Percentiles rank a stretch among this genome's conserved stretches.
phyloP scores from a whole-genome alignment of 208 protist genomes.

The Trypanosomatidae sp. region DNA sequence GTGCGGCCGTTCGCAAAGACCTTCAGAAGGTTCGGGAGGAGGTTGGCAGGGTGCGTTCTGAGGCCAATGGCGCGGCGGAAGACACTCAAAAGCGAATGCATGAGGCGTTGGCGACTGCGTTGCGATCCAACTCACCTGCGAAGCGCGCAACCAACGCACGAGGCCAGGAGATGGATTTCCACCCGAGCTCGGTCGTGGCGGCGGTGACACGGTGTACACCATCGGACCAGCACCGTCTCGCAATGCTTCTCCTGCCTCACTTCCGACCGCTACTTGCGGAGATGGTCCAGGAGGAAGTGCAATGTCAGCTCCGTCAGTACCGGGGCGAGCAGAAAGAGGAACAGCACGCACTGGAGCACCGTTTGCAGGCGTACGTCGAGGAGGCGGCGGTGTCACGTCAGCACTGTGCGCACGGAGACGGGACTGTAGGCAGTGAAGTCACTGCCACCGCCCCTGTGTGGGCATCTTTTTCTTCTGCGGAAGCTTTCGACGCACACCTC shows the following conservation, averaged over 20 bases:
- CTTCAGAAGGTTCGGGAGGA: conserved; percentile 39
- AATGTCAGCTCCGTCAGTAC: background rate
- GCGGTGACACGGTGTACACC: conserved; percentile 21
- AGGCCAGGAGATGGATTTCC: background rate
- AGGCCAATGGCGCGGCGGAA: background rate
- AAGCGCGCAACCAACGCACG: background rate
- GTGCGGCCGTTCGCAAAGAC: conserved; percentile 63
- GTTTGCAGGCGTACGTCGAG: conserved; percentile 13
- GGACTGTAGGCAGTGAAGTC: background rate
- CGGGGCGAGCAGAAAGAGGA: conserved; percentile 5
- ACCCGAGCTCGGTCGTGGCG: conserved; percentile 12
- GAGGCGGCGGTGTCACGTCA: background rate
- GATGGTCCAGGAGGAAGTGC: conserved; percentile 13
- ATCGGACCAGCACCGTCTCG: conserved; percentile 24
- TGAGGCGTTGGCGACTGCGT: background rate
- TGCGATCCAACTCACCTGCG: background rate
- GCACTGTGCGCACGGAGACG: background rate
- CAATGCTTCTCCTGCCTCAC: conserved; percentile 26
- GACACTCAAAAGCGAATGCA: background rate
- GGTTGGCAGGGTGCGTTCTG: conserved; percentile 2
- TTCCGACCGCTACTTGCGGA: conserved; percentile 18
- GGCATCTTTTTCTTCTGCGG: conserved; percentile 32
- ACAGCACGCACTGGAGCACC: conserved; percentile 16
- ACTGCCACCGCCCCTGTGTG: background rate
- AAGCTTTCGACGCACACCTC: conserved; percentile 54